Evolutionary conservation across 768 basidiomycete species (phyloP), one percentile per base, ranked within the genome.

Genomic region (Mycena galopus): DNA sequence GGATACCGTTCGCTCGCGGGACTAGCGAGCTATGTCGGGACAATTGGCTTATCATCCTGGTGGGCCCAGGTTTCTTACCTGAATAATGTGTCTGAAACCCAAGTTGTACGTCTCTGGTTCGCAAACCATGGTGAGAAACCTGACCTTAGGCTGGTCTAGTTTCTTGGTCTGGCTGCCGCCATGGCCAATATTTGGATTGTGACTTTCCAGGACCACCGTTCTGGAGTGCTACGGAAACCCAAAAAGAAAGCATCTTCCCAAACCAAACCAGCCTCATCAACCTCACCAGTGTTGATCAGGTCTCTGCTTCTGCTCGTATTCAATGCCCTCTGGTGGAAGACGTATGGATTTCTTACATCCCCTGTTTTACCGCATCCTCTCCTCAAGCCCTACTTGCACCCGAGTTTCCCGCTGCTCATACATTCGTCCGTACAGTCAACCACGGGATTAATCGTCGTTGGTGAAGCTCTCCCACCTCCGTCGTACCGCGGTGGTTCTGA

Each of bases 401-500:
- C 88, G 2, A 81, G 78, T 33, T 86, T 86, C 69, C 88, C 90
- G 3, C 82, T 94, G n/a, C 88, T 86, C 39, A 88, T 96, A 29
- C 88, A 93, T 59, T 94, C 89, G 2, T 87, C 93, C 1, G 86
- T 87, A 23, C 86, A 90, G 66, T 93, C 93, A 23, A 80, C 88
- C n/a, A 97, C 95, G 1, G 96, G 96, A 1, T 84, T 92, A 17
- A 89, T 98, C 37, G 88, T 93, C 2, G 96, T 98, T 10, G 96
- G 90, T 32, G 94, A 98, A 76, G 82, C 88, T 47, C 77, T 89
- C 4, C 84, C 88, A 42, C 86, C 84, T 4, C 67, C 79, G 7
- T 73, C 76, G n/a, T 72, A 77, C 44, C 76, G 77, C 1, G 78
- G 80, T 66, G 79, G 79, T 65, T 73, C 78, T 23, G 81, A 80